Percentiles rank a stretch among this genome's conserved stretches.
Conservation (phyloP, 129 eudicot genomes). For the Erigeron canadensis region DNA sequence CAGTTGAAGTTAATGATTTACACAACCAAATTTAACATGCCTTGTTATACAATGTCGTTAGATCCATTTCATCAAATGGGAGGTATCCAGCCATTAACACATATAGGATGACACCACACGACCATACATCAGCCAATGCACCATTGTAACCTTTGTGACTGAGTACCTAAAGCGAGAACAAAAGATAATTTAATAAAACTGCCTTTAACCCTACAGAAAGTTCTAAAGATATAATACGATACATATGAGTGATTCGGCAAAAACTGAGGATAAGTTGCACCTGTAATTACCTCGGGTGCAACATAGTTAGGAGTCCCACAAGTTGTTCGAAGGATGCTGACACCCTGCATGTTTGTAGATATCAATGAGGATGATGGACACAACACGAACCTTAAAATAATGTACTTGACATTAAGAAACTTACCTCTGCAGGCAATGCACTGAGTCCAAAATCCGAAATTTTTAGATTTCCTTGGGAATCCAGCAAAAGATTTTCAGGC, state of each 20-base stretch:
- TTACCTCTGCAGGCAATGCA: slow-evolving; percentile 91
- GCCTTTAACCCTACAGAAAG: slow-evolving; percentile 3
- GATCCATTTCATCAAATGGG: slow-evolving; percentile 98
- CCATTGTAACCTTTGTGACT: slow-evolving; percentile 99
- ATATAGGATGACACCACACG: slow-evolving; percentile 97
- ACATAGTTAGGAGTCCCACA: slow-evolving; percentile 99
- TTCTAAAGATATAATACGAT: not conserved
- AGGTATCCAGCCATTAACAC: slow-evolving; percentile 94
- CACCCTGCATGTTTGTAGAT: slow-evolving; percentile 56
- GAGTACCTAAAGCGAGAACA: slow-evolving; percentile 65
- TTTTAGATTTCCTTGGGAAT: slow-evolving; percentile 91
- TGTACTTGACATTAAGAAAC: slow-evolving; percentile 7
- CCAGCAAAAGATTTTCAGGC: slow-evolving; percentile 97
- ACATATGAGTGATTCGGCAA: not conserved
- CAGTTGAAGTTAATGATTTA: not conserved
- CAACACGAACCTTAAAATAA: not conserved
- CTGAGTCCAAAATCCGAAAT: slow-evolving; percentile 98
- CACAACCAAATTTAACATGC: slow-evolving; percentile 37
- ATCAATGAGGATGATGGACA: slow-evolving; percentile 9
- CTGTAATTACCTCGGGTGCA: slow-evolving; percentile 89
- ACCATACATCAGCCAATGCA: slow-evolving; percentile 96
- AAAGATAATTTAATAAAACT: slow-evolving; percentile 14
- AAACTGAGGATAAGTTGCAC: slow-evolving; percentile 25
- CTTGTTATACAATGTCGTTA: slow-evolving; percentile 87
- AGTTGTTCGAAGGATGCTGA: slow-evolving; percentile 83